These are phyloP conservation scores for Hygrophorus pudorinus DNA, from an alignment of 768 basidiomycete species.

Conservation along the genomic window DNA sequence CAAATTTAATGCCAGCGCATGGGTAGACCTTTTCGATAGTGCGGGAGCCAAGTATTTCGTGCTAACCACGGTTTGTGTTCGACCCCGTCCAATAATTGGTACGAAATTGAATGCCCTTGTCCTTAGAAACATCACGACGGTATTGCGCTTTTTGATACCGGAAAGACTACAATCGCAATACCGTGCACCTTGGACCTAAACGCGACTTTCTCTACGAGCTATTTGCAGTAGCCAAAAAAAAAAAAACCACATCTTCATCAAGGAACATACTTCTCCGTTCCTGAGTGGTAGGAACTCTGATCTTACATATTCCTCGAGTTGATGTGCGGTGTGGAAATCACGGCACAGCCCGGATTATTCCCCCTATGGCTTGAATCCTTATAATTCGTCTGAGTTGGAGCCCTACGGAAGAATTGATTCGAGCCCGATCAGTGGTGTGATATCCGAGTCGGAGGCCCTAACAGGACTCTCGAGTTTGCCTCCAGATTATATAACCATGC, in stretches of 20 bases:
- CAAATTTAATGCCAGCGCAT: slow-evolving; percentile 43
- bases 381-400: slow-evolving; percentile 26
- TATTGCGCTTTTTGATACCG: slow-evolving; percentile 45
- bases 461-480: slow-evolving; percentile 34
- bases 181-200: slow-evolving; percentile 37
- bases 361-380: slow-evolving; percentile 44
- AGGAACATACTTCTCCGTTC: background rate
- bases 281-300: background rate
- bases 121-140: slow-evolving; percentile 55
- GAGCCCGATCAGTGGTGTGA: no score
- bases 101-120: background rate
- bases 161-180: slow-evolving; percentile 41
- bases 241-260: background rate
- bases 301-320: background rate
- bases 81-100: background rate
- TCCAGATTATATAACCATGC: slow-evolving; percentile 37
- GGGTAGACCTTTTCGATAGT: slow-evolving; percentile 43
- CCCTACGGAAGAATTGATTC: no score
- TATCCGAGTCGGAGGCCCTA: slow-evolving; percentile 40
- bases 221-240: slow-evolving; percentile 34
- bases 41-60: slow-evolving; percentile 58
- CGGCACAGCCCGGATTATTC: slow-evolving; percentile 47
- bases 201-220: slow-evolving; percentile 44
- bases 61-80: slow-evolving; percentile 33
- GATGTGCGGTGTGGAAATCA: background rate